phyloP scores from a whole-genome alignment of 2,329 filamentous ascomycete genomes.

The Fusarium sterilihyphosum region DNA sequence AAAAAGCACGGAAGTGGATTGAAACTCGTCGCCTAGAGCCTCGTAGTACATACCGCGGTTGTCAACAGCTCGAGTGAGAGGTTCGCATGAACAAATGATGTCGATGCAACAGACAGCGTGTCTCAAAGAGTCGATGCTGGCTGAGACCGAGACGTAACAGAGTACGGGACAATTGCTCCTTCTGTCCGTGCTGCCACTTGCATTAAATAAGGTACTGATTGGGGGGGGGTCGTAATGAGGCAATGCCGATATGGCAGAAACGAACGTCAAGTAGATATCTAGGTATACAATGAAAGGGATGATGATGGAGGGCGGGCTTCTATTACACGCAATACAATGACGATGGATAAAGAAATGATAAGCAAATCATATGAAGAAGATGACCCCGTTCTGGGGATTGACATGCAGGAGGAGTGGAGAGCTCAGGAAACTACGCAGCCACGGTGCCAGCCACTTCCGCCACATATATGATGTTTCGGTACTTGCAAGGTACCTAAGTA shows the following conservation, averaged over 20 bases:
- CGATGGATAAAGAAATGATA: conserved; percentile 26
- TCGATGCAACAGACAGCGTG: conserved; percentile 41
- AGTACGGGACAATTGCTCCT: conserved; percentile 2
- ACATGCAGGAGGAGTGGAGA: conserved; percentile 31
- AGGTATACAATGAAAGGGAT: conserved; percentile 3
- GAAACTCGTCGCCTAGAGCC: conserved; percentile 6
- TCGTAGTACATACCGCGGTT: conserved; percentile 30
- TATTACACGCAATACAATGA: conserved; percentile 18
- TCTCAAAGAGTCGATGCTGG: conserved; percentile 33
- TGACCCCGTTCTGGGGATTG: conserved; percentile 7
- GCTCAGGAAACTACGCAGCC: neutral
- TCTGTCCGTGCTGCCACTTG: neutral
- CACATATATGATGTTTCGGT: neutral
- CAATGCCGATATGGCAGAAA: neutral
- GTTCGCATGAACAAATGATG: conserved; percentile 25
- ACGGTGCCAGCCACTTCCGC: conserved; percentile 10
- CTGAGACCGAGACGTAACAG: conserved; percentile 15
- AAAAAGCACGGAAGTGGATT: neutral
- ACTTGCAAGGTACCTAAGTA: neutral
- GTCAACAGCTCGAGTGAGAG: conserved; percentile 21
- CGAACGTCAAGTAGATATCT: conserved; percentile 7
- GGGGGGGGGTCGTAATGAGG: neutral
- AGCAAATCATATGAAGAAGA: conserved; percentile 24
- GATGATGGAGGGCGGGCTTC: neutral
- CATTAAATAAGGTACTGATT: neutral